Conservation (phyloP, 371 early-diverging fungal genomes). For the Parasitella parasitica region DNA sequence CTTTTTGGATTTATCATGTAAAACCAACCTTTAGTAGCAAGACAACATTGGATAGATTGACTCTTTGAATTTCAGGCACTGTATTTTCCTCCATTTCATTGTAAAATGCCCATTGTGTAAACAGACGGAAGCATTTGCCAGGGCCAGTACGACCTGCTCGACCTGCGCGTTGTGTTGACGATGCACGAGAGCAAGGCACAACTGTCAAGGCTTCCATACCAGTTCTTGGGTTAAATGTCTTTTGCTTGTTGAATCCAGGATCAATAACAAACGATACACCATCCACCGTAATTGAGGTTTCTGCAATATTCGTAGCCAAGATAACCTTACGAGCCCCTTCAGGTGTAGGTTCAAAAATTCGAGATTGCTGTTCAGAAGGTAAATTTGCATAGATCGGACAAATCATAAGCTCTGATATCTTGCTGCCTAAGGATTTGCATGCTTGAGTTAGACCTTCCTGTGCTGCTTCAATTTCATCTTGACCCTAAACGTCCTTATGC, state of each 20-base stretch:
- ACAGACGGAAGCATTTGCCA: conserved; percentile 98
- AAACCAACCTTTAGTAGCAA: conserved; percentile 79
- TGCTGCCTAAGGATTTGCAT: conserved; percentile 82
- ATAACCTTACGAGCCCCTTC: conserved; percentile 96
- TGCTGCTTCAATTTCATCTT: conserved; percentile 98
- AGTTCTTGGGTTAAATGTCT: conserved; percentile 89
- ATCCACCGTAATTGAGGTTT: conserved; percentile 99
- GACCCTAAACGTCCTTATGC: conserved; percentile 72
- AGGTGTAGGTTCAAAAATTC: conserved; percentile 97
- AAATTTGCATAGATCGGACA: conserved; percentile 96
- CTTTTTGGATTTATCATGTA: background rate
- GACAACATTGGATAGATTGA: conserved; percentile 91
- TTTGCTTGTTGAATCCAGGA: conserved; percentile 96
- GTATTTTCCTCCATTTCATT: conserved; percentile 95
- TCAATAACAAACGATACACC: conserved; percentile 83
- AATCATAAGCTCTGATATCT: conserved; percentile 88
- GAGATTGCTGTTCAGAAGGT: conserved; percentile 90
- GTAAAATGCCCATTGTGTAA: conserved; percentile 92
- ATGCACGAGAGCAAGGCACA: conserved; percentile 92
- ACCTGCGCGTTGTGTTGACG: conserved; percentile 97
- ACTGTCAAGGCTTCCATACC: conserved; percentile 97
- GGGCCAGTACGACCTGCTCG: conserved; percentile 97
- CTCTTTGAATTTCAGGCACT: conserved; percentile 95
- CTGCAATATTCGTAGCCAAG: conserved; percentile 99
- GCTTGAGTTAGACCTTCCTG: conserved; percentile 83